Base-by-base conservation (phyloP, 192 early-diverging fungal species). In the Mortierella antarctica region DNA sequence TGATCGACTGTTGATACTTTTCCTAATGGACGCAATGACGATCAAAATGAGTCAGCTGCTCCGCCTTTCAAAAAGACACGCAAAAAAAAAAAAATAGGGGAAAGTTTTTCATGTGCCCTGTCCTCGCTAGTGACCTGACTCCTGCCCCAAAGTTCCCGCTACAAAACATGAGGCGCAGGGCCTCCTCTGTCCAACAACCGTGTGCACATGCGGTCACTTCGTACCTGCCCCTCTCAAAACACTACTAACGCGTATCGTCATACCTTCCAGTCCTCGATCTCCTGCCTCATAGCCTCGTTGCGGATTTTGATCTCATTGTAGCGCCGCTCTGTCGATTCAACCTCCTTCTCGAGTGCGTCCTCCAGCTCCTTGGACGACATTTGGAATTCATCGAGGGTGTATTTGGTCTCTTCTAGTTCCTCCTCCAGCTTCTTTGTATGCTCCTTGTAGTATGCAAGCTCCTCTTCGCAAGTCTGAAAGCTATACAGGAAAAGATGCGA, bases 221-320 rank as follows among this genome's bases (percentile, higher is more conserved):
- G 8, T 59, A 9, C 11, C 13, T 59, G 57, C 11, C 18, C 39
- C 17, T 8, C 12, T 31, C 17, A 48, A 20, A 50, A 42, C 1
- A 44, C 11, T 31, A 59, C 12, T 6, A 53, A 21, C 23, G 9
- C 50, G 42, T n/a, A 52, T 45, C 45, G 31, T 45, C 48, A 87
- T 65, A 89, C 89, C 87, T 93, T 93, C 86, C 92, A 90, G 50
- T 92, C 89, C 15, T 92, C 91, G 48, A 89, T 80, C 55, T 94
- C 93, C 49, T 84, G 82, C 65, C 84, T 88, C 70, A 87, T 88
- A 52, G 82, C 70, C 73, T 93, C 92, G 77, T 91, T 91, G 47
- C 87, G 87, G 58, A 84, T 65, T 62, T 88, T 88, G 18, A 95
- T 72, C 39, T 95, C 92, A 41, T 83, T 83, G 58, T 87, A 89